Evolutionary conservation across 2,329 filamentous ascomycete species (phyloP), one percentile per base, ranked within the genome.

Genomic region (Truncatella angustata): DNA sequence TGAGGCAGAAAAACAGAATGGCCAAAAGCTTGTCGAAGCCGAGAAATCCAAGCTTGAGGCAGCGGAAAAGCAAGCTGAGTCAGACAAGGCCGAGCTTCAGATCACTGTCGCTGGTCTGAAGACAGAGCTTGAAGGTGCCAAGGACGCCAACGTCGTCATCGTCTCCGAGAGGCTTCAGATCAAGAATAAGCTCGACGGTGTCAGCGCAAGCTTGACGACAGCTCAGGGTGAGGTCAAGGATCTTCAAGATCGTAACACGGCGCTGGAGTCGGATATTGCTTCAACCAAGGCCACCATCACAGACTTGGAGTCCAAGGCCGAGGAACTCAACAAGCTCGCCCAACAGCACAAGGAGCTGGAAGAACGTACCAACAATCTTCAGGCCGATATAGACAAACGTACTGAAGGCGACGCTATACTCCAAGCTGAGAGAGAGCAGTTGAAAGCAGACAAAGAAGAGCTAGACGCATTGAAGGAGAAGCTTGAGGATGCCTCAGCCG

Each of bases 291-390:
- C 54, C 5, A 56, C 60, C 32, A 53, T 60, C 16, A 57, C 56
- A 18, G 62, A 63, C 16, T 53, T 65, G 49, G 54, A 53, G 16
- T 58, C 56, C 52, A 53, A 63, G 35, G 35, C 23, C 3, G 57
- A 55, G 4, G 62, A 63, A n/a, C 58, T 65, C 7, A 59, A 61
- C 34, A 57, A 57, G 49, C 62, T 67, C 3, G 55, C 53, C n/a
- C 54, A 53, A 18, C 63, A 63, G 37, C 59, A 63, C 42, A 55
- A 57, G 11, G 57, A 54, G 30, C 60, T 66, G 14, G 63, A 64
- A 14, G 60, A 57, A 26, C 55, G 49, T 28, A 54, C 60, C 46
- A 59, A 60, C 44, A 48, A 30, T 23, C 57, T 66, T 16, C 59
- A 64, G 50, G 58, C 62, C 7, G 62, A 63, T 43, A 47, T 67